Evolutionary conservation across 2,329 filamentous ascomycete species (phyloP), one percentile per base, ranked within the genome.

Genomic region (Epichloe glyceriae): DNA sequence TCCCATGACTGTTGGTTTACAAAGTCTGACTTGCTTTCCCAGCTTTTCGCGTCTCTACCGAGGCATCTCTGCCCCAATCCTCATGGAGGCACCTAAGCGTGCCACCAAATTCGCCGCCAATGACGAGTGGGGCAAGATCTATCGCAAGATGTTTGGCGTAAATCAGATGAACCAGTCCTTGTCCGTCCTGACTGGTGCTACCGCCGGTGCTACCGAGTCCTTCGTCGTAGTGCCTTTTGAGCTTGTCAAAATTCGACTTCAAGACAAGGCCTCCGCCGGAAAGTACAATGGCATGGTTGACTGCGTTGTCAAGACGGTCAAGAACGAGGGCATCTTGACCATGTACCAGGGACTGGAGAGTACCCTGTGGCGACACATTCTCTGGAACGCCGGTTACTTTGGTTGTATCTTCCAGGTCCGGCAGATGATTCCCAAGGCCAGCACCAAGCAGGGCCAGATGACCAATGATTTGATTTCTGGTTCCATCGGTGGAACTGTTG

Each of bases 61-160:
- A 59, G 93, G 93, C 64, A 98, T 98, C 69, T 83, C 80, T 43
- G 91, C 93, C 26, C 93, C 93, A 47, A 97, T 98, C 64, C 79
- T 97, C 59, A 98, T 98, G 91, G 91, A 97, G 71, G 90, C 90
- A 54, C 70, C 73, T 62, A 95, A 95, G 80, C 82, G 89, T 72
- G 91, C 91, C 42, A 97, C 88, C 74, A 98, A 98, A 71, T 98
- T 98, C 71, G 91, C 93, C 45, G 93, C 93, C 71, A 98, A 98
- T 72, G 93, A 98, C 68, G 88, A 91, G 68, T 98, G 93, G 93
- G 93, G 93, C 62, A 82, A 89, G 70, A 79, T 96, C 71, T 98
- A 95, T 76, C 86, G 89, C 65, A 85, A 85, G 59, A 67, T 85
- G 47, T 97, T 98, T 66, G 88, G 87, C 58, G 76, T 85, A 51